A percentile compares a stretch with the other conserved stretches of the same genome.
These are phyloP conservation scores for Penicillium sp. DNA, from an alignment of 2,329 filamentous ascomycete species.

Conservation along the genomic window DNA sequence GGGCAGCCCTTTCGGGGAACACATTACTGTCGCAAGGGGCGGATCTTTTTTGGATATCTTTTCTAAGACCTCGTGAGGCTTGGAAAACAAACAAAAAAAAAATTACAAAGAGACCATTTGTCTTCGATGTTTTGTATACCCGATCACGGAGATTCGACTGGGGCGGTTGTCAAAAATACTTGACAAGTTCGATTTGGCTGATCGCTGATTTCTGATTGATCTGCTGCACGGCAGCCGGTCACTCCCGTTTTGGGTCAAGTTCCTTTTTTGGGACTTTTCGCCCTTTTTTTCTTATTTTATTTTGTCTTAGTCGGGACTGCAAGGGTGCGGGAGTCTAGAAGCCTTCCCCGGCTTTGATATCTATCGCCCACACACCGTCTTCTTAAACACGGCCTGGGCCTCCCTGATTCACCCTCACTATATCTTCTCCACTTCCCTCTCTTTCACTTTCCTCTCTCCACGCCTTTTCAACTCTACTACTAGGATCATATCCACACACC, in stretches of 20 bases:
- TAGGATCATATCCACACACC: background rate
- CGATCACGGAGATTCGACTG: background rate
- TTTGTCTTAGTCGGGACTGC: conserved; percentile 23
- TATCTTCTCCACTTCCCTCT: conserved; percentile 1
- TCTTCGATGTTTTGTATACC: background rate
- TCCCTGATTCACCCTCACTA: background rate
- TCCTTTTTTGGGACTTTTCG: background rate
- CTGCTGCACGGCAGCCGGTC: conserved; percentile 15
- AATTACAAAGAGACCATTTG: background rate
- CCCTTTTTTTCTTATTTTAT: background rate
- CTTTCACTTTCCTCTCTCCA: background rate
- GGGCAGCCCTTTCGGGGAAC: conserved; percentile 2
- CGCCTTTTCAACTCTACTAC: background rate
- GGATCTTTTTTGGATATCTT: conserved; percentile 1
- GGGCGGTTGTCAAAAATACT: conserved; percentile 7
- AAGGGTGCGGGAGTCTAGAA: conserved; percentile 30
- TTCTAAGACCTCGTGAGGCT: background rate
- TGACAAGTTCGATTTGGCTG: background rate
- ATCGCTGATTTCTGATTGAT: background rate
- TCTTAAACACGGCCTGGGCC: conserved; percentile 12
- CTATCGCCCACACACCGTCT: conserved; percentile 9
- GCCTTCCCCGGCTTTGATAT: conserved; percentile 28
- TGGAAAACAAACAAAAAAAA: background rate
- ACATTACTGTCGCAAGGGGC: conserved; percentile 1
- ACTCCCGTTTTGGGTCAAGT: background rate